A percentile compares a stretch with the other conserved stretches of the same genome.
Conservation (phyloP, 1,284 basidiomycete genomes). For the Leccinum fuscescens region DNA sequence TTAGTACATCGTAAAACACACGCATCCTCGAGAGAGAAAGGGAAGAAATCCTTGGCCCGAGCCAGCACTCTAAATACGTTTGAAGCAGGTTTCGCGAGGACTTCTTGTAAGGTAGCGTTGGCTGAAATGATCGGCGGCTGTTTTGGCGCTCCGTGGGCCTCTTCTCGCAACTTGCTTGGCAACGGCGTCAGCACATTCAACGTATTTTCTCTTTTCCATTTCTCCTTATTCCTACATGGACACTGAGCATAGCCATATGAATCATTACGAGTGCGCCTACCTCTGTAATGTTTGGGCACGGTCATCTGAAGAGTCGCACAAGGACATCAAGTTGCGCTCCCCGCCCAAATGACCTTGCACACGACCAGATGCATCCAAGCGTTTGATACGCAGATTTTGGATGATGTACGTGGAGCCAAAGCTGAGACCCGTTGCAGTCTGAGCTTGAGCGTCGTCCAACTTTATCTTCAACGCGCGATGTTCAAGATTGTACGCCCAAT, state of each 20-base stretch:
- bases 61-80: conserved; percentile 47
- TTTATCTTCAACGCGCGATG: conserved; percentile 55
- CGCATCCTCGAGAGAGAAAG: conserved; percentile 47
- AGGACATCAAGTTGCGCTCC: conserved; percentile 47
- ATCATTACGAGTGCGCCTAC: conserved; percentile 11
- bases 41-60: conserved; percentile 55
- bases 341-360: conserved; percentile 55
- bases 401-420: conserved; percentile 48
- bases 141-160: not conserved
- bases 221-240: conserved; percentile 30
- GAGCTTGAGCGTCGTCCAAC: conserved; percentile 48
- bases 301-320: conserved; percentile 40
- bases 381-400: conserved; percentile 48
- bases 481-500: conserved; percentile 43
- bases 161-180: not conserved
- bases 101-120: conserved; percentile 39
- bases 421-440: conserved; percentile 40
- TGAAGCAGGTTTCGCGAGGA: conserved; percentile 36
- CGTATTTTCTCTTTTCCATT: conserved; percentile 27
- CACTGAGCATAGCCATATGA: conserved; percentile 4
- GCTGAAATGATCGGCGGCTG: not conserved
- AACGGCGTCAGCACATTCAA: conserved; percentile 3
- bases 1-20: conserved; percentile 48
- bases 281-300: conserved; percentile 30
- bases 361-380: conserved; percentile 23